Base-by-base conservation (phyloP, 2,329 filamentous ascomycete genomes). In the Penicillium italicum region DNA sequence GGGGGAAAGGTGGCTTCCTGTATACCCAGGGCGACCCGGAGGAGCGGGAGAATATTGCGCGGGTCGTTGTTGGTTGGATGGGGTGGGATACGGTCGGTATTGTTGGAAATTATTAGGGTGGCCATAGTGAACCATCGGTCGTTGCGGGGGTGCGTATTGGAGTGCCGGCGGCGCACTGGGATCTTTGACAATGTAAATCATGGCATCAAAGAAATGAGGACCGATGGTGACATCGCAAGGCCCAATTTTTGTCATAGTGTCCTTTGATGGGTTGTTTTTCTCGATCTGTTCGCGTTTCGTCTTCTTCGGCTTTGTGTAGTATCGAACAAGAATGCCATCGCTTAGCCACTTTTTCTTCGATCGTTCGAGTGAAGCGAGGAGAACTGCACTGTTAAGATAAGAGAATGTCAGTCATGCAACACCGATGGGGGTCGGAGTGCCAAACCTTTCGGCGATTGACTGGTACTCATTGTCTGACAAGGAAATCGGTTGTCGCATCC, bases 191-290 rank as follows among this genome's bases (percentile, higher is more conserved):
- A 78, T 77, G 65, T 81, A 84, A 24, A 84, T 73, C 62, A 79
- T 77, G 18, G 80, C 81, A 57, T 85, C 82, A 60, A 87, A 84
- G 8, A 82, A 80, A 69, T 87, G 83, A 47, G 85, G 85, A 58
- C 86, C 85, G 46, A 87, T 80, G 33, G 82, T 80, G 49, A 87
- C 77, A 53, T 81, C 80, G 62, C 82, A 84, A 56, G 78, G 76
- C 44, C 85, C 84, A 33, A 84, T 72, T 63, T 79, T 80, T 10
- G 76, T 69, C 77, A 83, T 82, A 6, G 78, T 78, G 36, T 83
- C 74, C 67, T 79, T 73, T 61, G 81, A 69, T 1, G 78, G 78
- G 44, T 81, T 80, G 53, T 75, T 73, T 22, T 72, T 69, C 53
- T 76, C 74, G 42, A 72, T 71, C 50, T 77, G 77, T 49, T 80